Conservation (phyloP, 371 early-diverging fungal genomes). For the Mortierella sp. region DNA sequence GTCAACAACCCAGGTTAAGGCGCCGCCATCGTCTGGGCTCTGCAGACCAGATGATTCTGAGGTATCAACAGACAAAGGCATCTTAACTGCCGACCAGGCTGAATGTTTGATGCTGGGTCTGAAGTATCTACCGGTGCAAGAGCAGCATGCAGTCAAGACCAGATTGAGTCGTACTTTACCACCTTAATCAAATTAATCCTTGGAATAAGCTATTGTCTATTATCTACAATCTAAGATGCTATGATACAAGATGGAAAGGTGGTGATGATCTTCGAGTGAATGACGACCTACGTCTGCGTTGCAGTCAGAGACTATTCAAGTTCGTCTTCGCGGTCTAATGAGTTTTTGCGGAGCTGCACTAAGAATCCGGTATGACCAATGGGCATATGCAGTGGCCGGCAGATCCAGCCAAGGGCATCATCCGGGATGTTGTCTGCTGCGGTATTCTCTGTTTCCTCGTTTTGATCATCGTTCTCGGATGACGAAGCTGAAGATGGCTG, state of each 20-base stretch:
- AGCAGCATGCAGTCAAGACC: slow-evolving; percentile 21
- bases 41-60: background rate
- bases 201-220: too few relatives aligned
- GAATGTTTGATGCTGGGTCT: slow-evolving; percentile 28
- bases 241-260: too few relatives aligned
- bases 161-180: slow-evolving; percentile 2
- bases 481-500: background rate
- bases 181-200: too few relatives aligned
- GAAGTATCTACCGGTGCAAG: slow-evolving; percentile 34
- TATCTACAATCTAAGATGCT: too few relatives aligned
- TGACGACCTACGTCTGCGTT: too few relatives aligned
- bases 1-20: background rate
- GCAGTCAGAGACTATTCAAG: too few relatives aligned
- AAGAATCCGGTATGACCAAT: slow-evolving; percentile 74
- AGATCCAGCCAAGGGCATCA: slow-evolving; percentile 65
- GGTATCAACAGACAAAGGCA: background rate
- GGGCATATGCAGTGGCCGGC: slow-evolving; percentile 68
- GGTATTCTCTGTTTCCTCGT: slow-evolving; percentile 6
- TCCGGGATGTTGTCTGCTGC: slow-evolving; percentile 49
- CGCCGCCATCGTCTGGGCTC: background rate
- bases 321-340: background rate
- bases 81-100: slow-evolving; percentile 22
- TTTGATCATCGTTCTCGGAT: background rate
- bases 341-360: slow-evolving; percentile 66
- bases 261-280: too few relatives aligned